These are phyloP conservation scores for Huntiella bhutanensis DNA, from an alignment of 2,329 filamentous ascomycete species.

Conservation along the genomic window DNA sequence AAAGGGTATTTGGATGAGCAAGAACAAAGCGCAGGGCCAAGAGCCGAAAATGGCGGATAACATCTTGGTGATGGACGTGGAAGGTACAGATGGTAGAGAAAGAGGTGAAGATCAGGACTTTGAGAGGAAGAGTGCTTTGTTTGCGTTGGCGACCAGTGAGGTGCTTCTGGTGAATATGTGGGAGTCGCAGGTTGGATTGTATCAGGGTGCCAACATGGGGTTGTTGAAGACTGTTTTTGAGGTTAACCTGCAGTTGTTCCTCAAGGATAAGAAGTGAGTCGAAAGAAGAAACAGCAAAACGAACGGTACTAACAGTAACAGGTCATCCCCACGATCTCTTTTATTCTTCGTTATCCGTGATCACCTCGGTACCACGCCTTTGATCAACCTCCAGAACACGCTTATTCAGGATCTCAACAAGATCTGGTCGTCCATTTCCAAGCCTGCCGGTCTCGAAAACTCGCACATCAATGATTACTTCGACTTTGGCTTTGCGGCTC, in stretches of 20 bases:
- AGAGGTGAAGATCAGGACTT: conserved; percentile 97
- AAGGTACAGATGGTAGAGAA: conserved; percentile 91
- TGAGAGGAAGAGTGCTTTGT: conserved; percentile 92
- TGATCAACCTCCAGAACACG: conserved; percentile 77
- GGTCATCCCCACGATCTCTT: conserved; percentile 66
- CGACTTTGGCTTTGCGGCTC: conserved; percentile 87
- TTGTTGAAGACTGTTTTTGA: conserved; percentile 97
- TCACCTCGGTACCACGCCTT: conserved; percentile 78
- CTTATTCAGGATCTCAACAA: conserved; percentile 76
- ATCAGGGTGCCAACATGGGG: conserved; percentile 98
- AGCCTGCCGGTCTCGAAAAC: conserved; percentile 71
- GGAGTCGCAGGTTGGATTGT: conserved; percentile 96
- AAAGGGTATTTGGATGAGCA: conserved; percentile 98
- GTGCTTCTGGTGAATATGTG: conserved; percentile 97
- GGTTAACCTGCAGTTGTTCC: conserved; percentile 89
- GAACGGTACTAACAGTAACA: not conserved
- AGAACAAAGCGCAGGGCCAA: conserved; percentile 55
- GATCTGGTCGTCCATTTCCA: conserved; percentile 85
- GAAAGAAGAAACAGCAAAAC: too few species aligned
- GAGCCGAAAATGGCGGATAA: conserved; percentile 71
- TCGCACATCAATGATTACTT: conserved; percentile 94
- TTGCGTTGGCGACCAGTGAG: conserved; percentile 92
- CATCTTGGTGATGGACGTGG: conserved; percentile 97
- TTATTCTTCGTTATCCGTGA: conserved; percentile 98
- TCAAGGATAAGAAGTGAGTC: conserved; percentile 65